Conservation (phyloP, 176 grass and related monocot genomes). For the Poa annua region DNA sequence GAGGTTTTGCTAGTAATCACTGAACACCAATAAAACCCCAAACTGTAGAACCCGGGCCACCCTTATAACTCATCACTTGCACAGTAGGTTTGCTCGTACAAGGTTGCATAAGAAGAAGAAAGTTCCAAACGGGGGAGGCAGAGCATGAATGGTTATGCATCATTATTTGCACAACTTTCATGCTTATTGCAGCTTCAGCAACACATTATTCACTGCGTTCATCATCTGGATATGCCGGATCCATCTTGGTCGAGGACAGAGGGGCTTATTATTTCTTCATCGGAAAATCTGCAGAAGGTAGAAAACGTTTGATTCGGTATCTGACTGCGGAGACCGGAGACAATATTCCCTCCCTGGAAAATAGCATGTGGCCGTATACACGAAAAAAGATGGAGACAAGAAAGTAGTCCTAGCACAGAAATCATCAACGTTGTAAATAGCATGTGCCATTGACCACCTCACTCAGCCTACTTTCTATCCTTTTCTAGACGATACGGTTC, state of each 20-base stretch:
- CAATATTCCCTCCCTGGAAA: not conserved
- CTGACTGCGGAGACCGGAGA: not conserved
- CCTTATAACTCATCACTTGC: slow-evolving; percentile 36
- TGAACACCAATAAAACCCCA: slow-evolving; percentile 43
- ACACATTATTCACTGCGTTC: slow-evolving; percentile 4
- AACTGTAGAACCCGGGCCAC: slow-evolving; percentile 17
- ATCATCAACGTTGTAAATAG: not conserved
- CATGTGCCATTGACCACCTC: not conserved
- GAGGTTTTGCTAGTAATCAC: slow-evolving; percentile 40
- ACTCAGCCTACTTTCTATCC: not conserved
- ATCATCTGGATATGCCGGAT: slow-evolving; percentile 3
- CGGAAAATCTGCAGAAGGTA: slow-evolving; percentile 45
- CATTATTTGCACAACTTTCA: slow-evolving; percentile 49
- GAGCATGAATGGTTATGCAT: slow-evolving; percentile 52
- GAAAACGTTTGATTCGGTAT: slow-evolving; percentile 1
- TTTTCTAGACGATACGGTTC: not conserved
- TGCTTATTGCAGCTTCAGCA: slow-evolving; percentile 51
- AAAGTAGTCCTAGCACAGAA: not conserved
- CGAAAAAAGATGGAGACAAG: not conserved
- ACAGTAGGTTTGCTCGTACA: slow-evolving; percentile 17
- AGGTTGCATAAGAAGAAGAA: slow-evolving; percentile 52
- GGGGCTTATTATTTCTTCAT: slow-evolving; percentile 39
- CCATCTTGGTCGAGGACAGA: slow-evolving; percentile 35
- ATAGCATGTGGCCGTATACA: not conserved
- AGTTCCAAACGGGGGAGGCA: slow-evolving; percentile 45